These are phyloP conservation scores for Chlorella sorokiniana DNA, from an alignment of 139 green algal genomes.

Conservation along the genomic window DNA sequence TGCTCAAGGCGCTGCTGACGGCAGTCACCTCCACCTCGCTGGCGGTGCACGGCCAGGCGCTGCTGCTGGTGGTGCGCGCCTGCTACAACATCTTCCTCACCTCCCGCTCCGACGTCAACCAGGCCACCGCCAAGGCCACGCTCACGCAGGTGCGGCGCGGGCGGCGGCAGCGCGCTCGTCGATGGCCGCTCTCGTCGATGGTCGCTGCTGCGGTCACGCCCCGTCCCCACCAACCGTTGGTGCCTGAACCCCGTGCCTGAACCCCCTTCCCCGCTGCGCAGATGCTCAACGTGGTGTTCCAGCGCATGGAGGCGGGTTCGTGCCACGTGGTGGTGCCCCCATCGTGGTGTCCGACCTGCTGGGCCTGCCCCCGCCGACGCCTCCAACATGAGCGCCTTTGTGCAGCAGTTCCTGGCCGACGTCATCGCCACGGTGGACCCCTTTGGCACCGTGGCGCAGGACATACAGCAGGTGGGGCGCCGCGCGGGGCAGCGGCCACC, in stretches of 20 bases:
- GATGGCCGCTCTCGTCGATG: not conserved
- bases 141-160: slow-evolving; percentile 77
- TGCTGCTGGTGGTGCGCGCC: slow-evolving; percentile 80
- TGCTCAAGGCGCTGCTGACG: slow-evolving; percentile 90
- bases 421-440: slow-evolving; percentile 57
- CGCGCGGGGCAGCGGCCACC: too few species aligned
- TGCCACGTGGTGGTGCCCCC: slow-evolving; percentile 35
- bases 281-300: slow-evolving; percentile 97
- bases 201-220: not conserved
- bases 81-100: slow-evolving; percentile 98
- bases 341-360: slow-evolving; percentile 65
- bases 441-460: slow-evolving; percentile 53
- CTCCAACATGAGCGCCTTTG: slow-evolving; percentile 53
- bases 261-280: not conserved
- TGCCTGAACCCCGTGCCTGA: not conserved
- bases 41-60: slow-evolving; percentile 79
- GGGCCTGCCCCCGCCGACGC: slow-evolving; percentile 58
- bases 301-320: slow-evolving; percentile 87
- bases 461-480: slow-evolving; percentile 50
- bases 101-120: slow-evolving; percentile 84
- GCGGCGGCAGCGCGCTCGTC: not conserved
- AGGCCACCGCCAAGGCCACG: slow-evolving; percentile 93
- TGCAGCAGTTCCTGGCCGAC: slow-evolving; percentile 92
- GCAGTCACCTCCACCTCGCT: slow-evolving; percentile 82
- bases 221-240: not conserved